Evolutionary conservation across 2,329 filamentous ascomycete species (phyloP).

Genomic region (Aureobasidium sp.): DNA sequence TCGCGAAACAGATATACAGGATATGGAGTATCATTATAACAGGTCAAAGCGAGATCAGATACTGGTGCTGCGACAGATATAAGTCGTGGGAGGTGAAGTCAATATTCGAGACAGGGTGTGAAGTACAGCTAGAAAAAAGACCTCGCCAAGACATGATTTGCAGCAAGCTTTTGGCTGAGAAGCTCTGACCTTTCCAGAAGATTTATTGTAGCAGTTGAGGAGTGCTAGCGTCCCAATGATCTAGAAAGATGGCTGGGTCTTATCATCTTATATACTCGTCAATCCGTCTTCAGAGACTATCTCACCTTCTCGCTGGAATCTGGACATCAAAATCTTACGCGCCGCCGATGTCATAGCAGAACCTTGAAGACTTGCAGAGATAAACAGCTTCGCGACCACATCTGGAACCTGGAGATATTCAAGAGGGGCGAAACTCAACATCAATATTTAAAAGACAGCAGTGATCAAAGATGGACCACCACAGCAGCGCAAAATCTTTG

Average conservation of each 20-base stretch:
- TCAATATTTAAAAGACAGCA: not conserved
- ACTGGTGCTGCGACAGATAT: no score
- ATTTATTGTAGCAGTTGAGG: not conserved
- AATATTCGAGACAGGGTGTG: not conserved
- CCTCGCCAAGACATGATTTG: not conserved
- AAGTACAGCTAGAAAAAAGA: not conserved
- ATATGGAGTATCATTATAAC: no score
- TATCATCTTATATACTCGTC: not conserved
- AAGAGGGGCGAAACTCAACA: not conserved
- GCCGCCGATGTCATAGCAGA: constrained; percentile 9
- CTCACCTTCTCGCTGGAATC: not conserved
- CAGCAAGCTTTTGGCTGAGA: constrained; percentile 5
- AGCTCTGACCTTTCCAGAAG: not conserved
- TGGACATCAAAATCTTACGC: not conserved
- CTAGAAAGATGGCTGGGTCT: not conserved
- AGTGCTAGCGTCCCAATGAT: constrained; percentile 8
- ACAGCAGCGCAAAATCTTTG: constrained; percentile 18
- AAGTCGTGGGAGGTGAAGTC: not conserved
- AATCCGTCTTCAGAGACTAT: not conserved
- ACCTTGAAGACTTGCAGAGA: not conserved
- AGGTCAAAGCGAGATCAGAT: no score
- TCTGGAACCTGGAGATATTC: not conserved
- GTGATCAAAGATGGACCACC: not conserved
- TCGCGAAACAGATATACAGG: no score
- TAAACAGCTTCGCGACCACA: not conserved